Evolutionary conservation across 2,329 filamentous ascomycete species (phyloP).

Genomic region (Paecilomyces sp.): DNA sequence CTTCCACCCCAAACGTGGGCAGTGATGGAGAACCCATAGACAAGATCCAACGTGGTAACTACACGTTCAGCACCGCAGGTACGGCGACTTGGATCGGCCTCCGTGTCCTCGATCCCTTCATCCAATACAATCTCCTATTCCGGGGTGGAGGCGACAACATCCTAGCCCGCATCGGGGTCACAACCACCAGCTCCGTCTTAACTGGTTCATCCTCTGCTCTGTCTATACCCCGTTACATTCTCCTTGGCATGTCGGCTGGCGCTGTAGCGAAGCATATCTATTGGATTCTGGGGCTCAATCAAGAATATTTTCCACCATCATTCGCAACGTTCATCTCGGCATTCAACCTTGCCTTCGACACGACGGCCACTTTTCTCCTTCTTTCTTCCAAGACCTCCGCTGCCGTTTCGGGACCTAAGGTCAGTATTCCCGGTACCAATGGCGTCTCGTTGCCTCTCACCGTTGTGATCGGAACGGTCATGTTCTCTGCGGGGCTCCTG

Average conservation of each 20-base stretch:
- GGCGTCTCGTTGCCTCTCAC: not conserved
- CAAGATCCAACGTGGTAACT: not conserved
- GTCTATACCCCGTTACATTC: not conserved
- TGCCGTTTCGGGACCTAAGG: not conserved
- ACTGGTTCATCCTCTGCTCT: not conserved
- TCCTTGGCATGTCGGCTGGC: not conserved
- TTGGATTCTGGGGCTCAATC: not conserved
- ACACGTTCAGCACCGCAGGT: not conserved
- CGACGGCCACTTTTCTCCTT: not conserved
- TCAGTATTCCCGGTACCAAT: not conserved
- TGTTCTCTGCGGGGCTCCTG: conserved; percentile 47
- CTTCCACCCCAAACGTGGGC: not conserved
- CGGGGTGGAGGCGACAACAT: not conserved
- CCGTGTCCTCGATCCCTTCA: not conserved
- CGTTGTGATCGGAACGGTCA: conserved; percentile 27
- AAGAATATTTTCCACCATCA: not conserved
- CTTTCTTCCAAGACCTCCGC: not conserved
- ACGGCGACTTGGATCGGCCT: conserved; percentile 14
- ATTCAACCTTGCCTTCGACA: not conserved
- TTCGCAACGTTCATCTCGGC: not conserved
- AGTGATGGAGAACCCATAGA: not conserved
- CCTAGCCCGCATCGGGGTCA: not conserved
- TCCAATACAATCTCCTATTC: not conserved
- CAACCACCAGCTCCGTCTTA: not conserved
- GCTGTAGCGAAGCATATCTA: not conserved